Evolutionary conservation across 129 eudicot genomes (phyloP).

Genomic region (Daucus carota): DH1_v3.0 NC_030382.2:35346001-35346500

Average conservation of each 20-base stretch:
- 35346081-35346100: neutral
- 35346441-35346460: constrained; percentile 98
- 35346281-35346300: neutral
- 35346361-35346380: neutral
- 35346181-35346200: neutral
- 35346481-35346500: constrained; percentile 96
- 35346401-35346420: neutral
- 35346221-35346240: neutral
- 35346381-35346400: neutral
- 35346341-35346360: neutral
- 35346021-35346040: neutral
- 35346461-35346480: constrained; percentile 88
- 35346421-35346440: constrained; percentile 45
- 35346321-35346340: neutral
- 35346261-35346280: neutral
- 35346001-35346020: neutral
- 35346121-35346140: neutral
- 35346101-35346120: neutral
- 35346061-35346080: neutral
- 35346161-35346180: neutral
- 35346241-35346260: neutral
- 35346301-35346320: neutral
- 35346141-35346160: neutral
- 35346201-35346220: neutral
- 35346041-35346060: neutral